A percentile compares a stretch with the other conserved stretches of the same genome.
These are phyloP conservation scores for Brassica hybrid DNA, from an alignment of 441 rosid species.

Conservation along the genomic window DNA sequence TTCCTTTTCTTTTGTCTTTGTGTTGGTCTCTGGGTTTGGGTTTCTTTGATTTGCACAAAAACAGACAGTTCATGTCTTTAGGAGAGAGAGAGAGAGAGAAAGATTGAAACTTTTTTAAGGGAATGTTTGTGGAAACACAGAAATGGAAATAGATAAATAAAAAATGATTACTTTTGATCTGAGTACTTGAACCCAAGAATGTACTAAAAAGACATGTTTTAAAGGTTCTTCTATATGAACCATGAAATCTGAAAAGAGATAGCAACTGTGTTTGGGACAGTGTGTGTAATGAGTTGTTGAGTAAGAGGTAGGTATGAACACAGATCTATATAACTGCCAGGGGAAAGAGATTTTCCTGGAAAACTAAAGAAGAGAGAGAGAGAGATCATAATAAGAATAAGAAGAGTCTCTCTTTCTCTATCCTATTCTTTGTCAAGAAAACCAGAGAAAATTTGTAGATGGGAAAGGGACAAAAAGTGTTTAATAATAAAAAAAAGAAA, in stretches of 20 bases:
- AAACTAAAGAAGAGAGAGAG: neutral
- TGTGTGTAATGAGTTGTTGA: neutral
- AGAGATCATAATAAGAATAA: neutral
- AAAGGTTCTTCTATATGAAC: neutral
- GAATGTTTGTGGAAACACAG: conserved; percentile 1
- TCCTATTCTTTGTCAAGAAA: neutral
- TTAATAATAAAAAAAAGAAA: neutral
- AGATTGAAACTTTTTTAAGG: neutral
- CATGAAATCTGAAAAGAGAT: neutral
- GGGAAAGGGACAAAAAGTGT: conserved; percentile 20
- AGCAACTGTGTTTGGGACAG: neutral
- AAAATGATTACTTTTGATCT: neutral
- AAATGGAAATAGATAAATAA: neutral
- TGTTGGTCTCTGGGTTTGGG: conserved; percentile 24
- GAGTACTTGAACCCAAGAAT: neutral
- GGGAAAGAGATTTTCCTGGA: neutral
- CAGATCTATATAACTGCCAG: neutral
- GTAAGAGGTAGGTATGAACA: conserved; percentile 1
- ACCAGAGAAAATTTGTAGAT: conserved; percentile 8
- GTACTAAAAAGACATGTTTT: neutral
- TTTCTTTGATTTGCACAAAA: conserved; percentile 40
- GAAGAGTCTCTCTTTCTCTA: neutral
- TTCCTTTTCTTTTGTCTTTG: conserved; percentile 25
- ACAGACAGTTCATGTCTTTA: conserved; percentile 28
- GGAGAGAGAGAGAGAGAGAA: neutral